These are phyloP conservation scores for Coprinellus micaceus DNA, from an alignment of 768 basidiomycete species.

Conservation along the genomic window DNA sequence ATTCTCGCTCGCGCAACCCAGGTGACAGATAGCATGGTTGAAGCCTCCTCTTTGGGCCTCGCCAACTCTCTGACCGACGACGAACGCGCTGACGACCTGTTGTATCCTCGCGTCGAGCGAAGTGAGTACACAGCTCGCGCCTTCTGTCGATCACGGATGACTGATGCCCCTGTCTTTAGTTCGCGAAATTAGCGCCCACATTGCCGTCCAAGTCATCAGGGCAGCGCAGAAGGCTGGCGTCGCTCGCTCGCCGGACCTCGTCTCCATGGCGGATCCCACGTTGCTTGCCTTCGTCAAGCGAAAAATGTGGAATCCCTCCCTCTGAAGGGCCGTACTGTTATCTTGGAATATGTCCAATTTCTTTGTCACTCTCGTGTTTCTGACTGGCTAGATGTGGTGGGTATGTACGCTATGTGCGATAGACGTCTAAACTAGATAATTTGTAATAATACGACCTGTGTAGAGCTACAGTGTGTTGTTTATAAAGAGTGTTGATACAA, in stretches of 20 bases:
- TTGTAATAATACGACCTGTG: not conserved
- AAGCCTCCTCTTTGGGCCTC: conserved; percentile 79
- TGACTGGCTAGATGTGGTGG: not conserved
- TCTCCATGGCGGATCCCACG: conserved; percentile 51
- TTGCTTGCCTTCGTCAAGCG: conserved; percentile 49
- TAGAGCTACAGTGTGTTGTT: not conserved
- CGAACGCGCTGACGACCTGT: conserved; percentile 59
- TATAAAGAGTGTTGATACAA: no score
- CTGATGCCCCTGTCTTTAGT: conserved; percentile 31
- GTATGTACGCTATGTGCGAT: not conserved
- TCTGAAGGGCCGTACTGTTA: not conserved
- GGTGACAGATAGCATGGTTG: conserved; percentile 87
- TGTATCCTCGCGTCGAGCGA: conserved; percentile 83
- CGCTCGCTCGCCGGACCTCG: conserved; percentile 52
- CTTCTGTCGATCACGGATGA: not conserved
- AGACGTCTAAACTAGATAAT: not conserved
- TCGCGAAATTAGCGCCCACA: conserved; percentile 75
- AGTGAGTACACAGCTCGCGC: conserved; percentile 32
- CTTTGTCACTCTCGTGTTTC: not conserved
- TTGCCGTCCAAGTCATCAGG: conserved; percentile 74
- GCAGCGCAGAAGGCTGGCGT: conserved; percentile 74
- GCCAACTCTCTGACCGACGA: conserved; percentile 68
- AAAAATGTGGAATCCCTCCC: conserved; percentile 72
- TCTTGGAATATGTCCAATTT: not conserved
- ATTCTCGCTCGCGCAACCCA: conserved; percentile 64